Conservation (phyloP, 2,329 filamentous ascomycete genomes). For the Teratosphaeria viscida region DNA sequence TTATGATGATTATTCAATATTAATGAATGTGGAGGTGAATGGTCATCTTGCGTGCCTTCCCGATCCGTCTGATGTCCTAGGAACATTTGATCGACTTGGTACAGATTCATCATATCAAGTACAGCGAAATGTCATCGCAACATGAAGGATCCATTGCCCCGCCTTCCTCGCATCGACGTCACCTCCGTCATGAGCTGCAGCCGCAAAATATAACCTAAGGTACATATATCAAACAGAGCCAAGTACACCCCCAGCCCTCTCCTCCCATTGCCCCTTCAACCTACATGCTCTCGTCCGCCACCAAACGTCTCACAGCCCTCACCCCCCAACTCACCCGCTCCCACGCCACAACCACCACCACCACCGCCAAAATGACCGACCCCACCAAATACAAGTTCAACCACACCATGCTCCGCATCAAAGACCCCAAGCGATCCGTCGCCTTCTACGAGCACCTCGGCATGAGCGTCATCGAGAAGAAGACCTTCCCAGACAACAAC, state of each 20-base stretch:
- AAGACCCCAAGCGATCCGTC: slow-evolving; percentile 75
- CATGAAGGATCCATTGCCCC: background rate
- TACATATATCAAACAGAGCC: background rate
- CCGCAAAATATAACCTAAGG: background rate
- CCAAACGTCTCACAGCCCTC: background rate
- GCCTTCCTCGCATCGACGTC: background rate
- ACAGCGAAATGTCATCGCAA: too few relatives aligned
- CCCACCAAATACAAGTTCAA: slow-evolving; percentile 55
- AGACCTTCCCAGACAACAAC: slow-evolving; percentile 74
- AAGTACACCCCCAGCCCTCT: background rate
- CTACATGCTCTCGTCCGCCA: slow-evolving; percentile 1
- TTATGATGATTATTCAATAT: background rate
- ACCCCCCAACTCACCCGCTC: slow-evolving; percentile 5
- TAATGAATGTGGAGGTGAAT: background rate
- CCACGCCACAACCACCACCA: slow-evolving; percentile 26
- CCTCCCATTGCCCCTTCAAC: background rate
- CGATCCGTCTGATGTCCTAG: background rate
- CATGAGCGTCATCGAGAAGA: slow-evolving; percentile 70
- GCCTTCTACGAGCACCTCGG: slow-evolving; percentile 93
- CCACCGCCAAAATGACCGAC: slow-evolving; percentile 45
- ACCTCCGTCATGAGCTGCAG: background rate
- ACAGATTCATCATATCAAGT: background rate
- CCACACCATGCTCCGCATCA: slow-evolving; percentile 57
- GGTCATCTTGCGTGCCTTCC: background rate
- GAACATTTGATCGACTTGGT: background rate